Evolutionary conservation across 768 basidiomycete species (phyloP).

Genomic region (Boletus eberwhitei): DNA sequence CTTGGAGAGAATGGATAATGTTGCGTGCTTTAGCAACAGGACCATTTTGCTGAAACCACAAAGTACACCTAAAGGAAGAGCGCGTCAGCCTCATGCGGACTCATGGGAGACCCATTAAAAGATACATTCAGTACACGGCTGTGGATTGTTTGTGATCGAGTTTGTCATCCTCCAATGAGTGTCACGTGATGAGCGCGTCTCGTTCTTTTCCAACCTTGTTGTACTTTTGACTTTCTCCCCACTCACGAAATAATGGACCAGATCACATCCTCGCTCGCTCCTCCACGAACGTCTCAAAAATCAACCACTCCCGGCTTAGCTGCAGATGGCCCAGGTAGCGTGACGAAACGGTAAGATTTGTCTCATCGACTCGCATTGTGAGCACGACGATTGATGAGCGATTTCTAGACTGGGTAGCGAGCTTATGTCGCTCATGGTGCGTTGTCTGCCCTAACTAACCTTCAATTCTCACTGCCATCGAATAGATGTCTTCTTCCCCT

Average conservation of each 20-base stretch:
- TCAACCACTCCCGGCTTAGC: conserved; percentile 49
- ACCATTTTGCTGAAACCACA: too few species aligned
- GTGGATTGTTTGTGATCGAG: background rate
- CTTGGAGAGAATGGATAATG: too few species aligned
- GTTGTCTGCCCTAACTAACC: conserved; percentile 27
- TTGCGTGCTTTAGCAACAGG: too few species aligned
- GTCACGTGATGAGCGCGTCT: conserved; percentile 35
- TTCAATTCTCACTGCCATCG: conserved; percentile 3
- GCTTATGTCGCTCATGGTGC: conserved; percentile 85
- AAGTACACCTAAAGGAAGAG: too few species aligned
- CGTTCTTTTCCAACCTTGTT: conserved; percentile 3
- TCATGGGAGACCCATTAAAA: too few species aligned
- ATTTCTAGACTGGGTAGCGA: conserved; percentile 66
- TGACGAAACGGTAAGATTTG: conserved; percentile 72
- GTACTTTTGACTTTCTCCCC: conserved; percentile 5
- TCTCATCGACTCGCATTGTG: background rate
- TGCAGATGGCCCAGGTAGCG: conserved; percentile 66
- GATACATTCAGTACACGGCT: too few species aligned
- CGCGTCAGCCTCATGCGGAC: too few species aligned
- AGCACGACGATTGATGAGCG: conserved; percentile 2
- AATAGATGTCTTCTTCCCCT: conserved; percentile 83
- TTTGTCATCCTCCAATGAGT: background rate
- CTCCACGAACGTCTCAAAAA: conserved; percentile 58
- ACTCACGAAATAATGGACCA: conserved; percentile 60
- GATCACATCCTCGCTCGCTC: conserved; percentile 58